Evolutionary conservation across 345 rosid species (phyloP), one percentile per base, ranked within the genome.

Genomic region (Gossypioides kirkii): DNA sequence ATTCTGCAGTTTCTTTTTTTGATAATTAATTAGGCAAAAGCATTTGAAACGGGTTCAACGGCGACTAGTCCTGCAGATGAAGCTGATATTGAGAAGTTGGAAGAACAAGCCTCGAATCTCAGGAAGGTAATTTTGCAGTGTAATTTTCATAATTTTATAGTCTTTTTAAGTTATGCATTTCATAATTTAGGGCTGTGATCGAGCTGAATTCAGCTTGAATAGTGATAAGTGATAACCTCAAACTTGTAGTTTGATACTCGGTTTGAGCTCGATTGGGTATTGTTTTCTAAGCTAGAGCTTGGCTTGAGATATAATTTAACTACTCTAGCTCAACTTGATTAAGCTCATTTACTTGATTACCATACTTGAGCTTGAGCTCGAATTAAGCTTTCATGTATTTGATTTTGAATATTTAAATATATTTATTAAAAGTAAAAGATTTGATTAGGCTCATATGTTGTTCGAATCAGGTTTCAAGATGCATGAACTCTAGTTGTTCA

Each of bases 41-140:
- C 87, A 69, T 87, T 79, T 77, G 90, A 91, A 73, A 73, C 75
- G 4, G 81, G 78, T 69, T 79, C 83, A 1, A 42, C 74, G 0
- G 77, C 73, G 1, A 73, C 78, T 47, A 81, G 77, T 83, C 73
- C 86, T 20, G 86, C 76, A 6, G 88, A 86, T 78, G 84, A 87
- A 78, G 88, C 81, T 1, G 97, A 91, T 71, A 80, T 91, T 4
- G 86, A 86, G 74, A 84, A 82, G 77, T 77, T 96, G 73, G 96
- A 93, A 82, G 96, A 87, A 72, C 87, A 70, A 76, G 91, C 94
- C 61, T 83, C 81, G n/a, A 76, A 73, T 82, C 83, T 91, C n/a
- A 87, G 87, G 77, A 90, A 88, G 98, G 98, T 91, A 80, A 32
- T 3, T 70, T 52, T 60, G 20, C 53, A 22, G 66, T 59, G 25